Percentiles rank a stretch among this genome's conserved stretches.
phyloP scores from a whole-genome alignment of 805 yeast genomes.

The Myxozyma sirexii region DNA sequence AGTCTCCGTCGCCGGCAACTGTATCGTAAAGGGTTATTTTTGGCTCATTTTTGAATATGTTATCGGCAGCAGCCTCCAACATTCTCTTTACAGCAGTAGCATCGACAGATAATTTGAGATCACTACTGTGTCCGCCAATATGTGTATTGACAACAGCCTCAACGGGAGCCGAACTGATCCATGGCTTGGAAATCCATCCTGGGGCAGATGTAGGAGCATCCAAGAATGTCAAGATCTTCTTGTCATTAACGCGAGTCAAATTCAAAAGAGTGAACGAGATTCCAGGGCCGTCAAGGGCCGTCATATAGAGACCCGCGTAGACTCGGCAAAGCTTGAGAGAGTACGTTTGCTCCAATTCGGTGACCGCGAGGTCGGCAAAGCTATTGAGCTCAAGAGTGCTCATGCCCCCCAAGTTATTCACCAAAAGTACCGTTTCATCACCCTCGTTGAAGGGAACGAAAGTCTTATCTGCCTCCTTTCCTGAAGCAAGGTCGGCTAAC shows the following conservation, averaged over 20 bases:
- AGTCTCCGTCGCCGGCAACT: constrained; percentile 93
- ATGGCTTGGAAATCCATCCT: constrained; percentile 7
- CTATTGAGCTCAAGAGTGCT: constrained; percentile 83
- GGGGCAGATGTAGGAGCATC: constrained; percentile 31
- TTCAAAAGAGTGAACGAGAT: constrained; percentile 71
- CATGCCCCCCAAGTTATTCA: constrained; percentile 90
- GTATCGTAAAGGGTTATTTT: constrained; percentile 82
- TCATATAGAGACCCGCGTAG: constrained; percentile 75
- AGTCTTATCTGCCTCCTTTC: constrained; percentile 71
- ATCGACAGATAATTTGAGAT: constrained; percentile 45
- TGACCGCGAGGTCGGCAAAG: constrained; percentile 58
- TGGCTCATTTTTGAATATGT: constrained; percentile 69
- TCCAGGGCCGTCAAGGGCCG: constrained; percentile 92
- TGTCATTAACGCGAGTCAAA: constrained; percentile 45
- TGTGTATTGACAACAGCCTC: not conserved
- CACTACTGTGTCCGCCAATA: constrained; percentile 44
- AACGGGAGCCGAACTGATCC: constrained; percentile 44
- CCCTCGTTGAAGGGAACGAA: constrained; percentile 65
- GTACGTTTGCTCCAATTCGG: constrained; percentile 40
- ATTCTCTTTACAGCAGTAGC: constrained; percentile 24
- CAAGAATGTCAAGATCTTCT: constrained; percentile 45
- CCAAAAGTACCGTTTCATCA: constrained; percentile 69
- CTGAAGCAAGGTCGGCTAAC: constrained; percentile 61
- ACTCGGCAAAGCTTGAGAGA: constrained; percentile 67
- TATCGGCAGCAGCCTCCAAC: constrained; percentile 54